Evolutionary conservation across 768 basidiomycete species (phyloP), one percentile per base, ranked within the genome.

Genomic region (Boletus reticulatus): DNA sequence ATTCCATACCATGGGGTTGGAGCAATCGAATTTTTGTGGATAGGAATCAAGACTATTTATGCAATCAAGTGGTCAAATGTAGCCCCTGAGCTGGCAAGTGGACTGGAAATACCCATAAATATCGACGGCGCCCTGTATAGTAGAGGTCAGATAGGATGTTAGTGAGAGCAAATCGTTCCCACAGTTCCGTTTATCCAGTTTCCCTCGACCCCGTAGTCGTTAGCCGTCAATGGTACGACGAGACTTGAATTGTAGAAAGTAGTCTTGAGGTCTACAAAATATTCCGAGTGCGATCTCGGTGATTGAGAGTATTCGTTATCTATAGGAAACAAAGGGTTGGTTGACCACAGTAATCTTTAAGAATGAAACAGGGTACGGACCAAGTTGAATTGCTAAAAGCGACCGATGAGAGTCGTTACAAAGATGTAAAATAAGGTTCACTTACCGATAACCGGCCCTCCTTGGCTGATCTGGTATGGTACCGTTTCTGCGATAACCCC

Each of bases 21-120:
- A 88, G 66, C 91, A 93, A 62, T 93, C 90, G 62, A 90, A 92
- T 0, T 79, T 75, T 75, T 92, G 88, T 1, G 89, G 88, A 57
- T 92, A 92, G 0, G 82, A 79, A 62, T 91, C 90, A 55, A 85
- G 63, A 16, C 82, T 81, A 53, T 37, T 3, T 50, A 37, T 55
- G 29, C n/a, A 29, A 39, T 31, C 2, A 45, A 53, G 31, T 45
- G 29, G 22, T 58, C 47, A 55, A 49, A 20, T 1, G 13, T 38
- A 41, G 20, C 7, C 13, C 14, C 10, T 12, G 24, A 22, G 31
- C 36, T 12, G 36, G 16, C 8, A 42, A 19, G 32, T 3, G 41
- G n/a, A 17, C 11, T 31, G 22, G 13, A 45, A 53, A 64, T 73
- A 84, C 84, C 89, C 89, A 61, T 89, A 66, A 20, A 69, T 79